These are phyloP conservation scores for Candida pseudoviswanathii DNA, from an alignment of 1,139 yeast species.

Conservation along the genomic window DNA sequence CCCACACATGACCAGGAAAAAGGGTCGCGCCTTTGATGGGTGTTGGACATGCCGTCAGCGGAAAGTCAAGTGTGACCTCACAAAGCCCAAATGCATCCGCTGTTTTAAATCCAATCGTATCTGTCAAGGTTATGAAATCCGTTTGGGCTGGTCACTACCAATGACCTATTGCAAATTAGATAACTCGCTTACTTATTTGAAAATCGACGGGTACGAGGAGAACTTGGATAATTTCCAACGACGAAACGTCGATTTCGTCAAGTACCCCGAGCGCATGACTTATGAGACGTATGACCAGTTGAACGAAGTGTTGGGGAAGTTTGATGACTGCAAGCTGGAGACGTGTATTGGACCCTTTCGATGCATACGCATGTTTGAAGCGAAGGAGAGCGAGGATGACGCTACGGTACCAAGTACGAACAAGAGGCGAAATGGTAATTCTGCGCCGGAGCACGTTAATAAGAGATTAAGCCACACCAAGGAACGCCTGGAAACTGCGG, in stretches of 20 bases:
- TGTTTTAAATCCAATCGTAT: slow-evolving; percentile 43
- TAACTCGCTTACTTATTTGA: slow-evolving; percentile 23
- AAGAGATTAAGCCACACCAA: neutral
- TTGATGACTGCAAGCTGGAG: slow-evolving; percentile 23
- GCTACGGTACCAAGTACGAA: neutral
- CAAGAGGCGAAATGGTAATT: too few species aligned
- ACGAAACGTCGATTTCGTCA: slow-evolving; percentile 37
- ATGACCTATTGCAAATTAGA: slow-evolving; percentile 24
- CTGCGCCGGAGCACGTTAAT: too few species aligned
- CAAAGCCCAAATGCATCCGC: slow-evolving; percentile 43
- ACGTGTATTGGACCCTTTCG: slow-evolving; percentile 37
- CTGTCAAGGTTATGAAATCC: slow-evolving; percentile 45
- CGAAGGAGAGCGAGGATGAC: neutral
- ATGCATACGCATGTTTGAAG: slow-evolving; percentile 11
- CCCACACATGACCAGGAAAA: slow-evolving; percentile 22
- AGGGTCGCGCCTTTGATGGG: slow-evolving; percentile 48
- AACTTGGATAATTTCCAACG: slow-evolving; percentile 34
- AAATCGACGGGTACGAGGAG: slow-evolving; percentile 15
- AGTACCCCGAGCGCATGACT: slow-evolving; percentile 33
- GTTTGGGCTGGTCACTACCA: slow-evolving; percentile 44
- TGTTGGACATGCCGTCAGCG: slow-evolving; percentile 57
- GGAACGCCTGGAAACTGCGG: neutral
- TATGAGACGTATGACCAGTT: slow-evolving; percentile 38
- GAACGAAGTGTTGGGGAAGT: slow-evolving; percentile 25
- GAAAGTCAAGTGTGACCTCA: slow-evolving; percentile 53